Evolutionary conservation across 306 rosid genomes (phyloP).

Genomic region (Dryas drummondii): DNA sequence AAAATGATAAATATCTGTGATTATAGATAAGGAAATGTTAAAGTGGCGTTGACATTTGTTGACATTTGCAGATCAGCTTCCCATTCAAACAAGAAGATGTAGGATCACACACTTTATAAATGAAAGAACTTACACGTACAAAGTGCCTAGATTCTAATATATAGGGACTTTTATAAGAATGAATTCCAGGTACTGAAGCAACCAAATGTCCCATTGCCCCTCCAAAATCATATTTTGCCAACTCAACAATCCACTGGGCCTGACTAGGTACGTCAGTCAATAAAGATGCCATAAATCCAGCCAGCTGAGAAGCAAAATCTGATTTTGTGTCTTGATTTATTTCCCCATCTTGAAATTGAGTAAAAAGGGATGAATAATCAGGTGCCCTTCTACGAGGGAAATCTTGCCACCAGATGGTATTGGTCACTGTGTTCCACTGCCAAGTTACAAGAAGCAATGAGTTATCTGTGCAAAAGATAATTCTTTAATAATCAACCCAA

Average conservation of each 20-base stretch:
- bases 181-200: constrained; percentile 77
- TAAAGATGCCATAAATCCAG: constrained; percentile 81
- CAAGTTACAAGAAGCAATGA: constrained; percentile 25
- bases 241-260: constrained; percentile 67
- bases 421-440: constrained; percentile 77
- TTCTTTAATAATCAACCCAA: too few species aligned
- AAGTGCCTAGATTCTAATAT: constrained; percentile 33
- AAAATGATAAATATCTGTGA: constrained; percentile 15
- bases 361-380: constrained; percentile 63
- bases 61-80: constrained; percentile 16
- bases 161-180: constrained; percentile 45
- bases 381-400: constrained; percentile 47
- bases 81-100: constrained; percentile 12
- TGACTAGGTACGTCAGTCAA: constrained; percentile 65
- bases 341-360: constrained; percentile 30
- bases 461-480: not conserved
- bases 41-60: not conserved
- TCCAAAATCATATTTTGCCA: constrained; percentile 72
- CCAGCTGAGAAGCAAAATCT: constrained; percentile 77
- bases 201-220: constrained; percentile 69
- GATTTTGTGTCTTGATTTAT: constrained; percentile 37
- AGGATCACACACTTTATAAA: constrained; percentile 17
- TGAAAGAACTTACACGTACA: constrained; percentile 38
- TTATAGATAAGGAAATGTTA: not conserved
- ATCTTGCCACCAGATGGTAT: constrained; percentile 95